Evolutionary conservation across 148 eudicot species (phyloP).

Genomic region (Rhododendron molle): DNA sequence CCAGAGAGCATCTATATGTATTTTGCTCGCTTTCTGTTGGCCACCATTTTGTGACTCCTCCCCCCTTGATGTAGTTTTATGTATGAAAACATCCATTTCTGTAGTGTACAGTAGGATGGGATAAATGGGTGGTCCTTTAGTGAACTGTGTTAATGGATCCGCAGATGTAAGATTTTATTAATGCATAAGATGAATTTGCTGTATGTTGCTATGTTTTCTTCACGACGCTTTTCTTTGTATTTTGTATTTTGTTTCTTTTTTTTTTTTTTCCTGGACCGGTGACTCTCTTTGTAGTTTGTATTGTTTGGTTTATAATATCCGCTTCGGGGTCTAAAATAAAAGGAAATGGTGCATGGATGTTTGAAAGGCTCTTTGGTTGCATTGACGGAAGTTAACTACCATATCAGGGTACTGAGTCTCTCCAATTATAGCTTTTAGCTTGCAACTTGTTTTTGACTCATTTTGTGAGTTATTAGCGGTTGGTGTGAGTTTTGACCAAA

Average conservation of each 20-base stretch:
- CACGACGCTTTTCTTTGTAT: too few species aligned
- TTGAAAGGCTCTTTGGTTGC: too few species aligned
- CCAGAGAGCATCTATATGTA: neutral
- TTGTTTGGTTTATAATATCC: too few species aligned
- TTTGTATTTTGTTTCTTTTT: neutral
- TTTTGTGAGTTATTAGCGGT: neutral
- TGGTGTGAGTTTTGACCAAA: too few species aligned
- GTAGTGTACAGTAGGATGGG: neutral
- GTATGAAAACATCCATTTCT: neutral
- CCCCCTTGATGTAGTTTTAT: neutral
- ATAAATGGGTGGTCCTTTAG: neutral
- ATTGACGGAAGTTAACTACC: too few species aligned
- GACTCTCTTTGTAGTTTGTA: too few species aligned
- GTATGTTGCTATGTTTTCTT: neutral
- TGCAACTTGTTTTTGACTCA: neutral
- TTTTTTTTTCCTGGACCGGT: neutral
- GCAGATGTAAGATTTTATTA: neutral
- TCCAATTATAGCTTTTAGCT: too few species aligned
- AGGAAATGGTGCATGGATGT: too few species aligned
- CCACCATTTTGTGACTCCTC: slow-evolving; percentile 8
- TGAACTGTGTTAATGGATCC: neutral
- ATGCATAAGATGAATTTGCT: neutral
- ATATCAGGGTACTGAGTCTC: too few species aligned
- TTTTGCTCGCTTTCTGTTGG: neutral
- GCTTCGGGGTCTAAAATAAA: too few species aligned